A percentile compares a stretch with the other conserved stretches of the same genome.
These are phyloP conservation scores for Dipteronia sinensis DNA, from an alignment of 345 rosid genomes.

Conservation along the genomic window DNA sequence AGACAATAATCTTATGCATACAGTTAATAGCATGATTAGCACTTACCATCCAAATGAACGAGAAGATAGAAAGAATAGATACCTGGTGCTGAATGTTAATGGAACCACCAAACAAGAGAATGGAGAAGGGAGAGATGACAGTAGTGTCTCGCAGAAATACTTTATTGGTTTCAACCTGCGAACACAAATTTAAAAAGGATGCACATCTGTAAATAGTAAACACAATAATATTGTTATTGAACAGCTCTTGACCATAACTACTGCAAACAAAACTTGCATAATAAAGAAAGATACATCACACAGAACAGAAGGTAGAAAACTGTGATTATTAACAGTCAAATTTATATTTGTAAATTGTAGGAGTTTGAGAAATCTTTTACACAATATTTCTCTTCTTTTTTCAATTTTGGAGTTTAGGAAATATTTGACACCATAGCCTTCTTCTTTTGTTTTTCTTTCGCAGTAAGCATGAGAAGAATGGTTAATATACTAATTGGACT, in stretches of 20 bases:
- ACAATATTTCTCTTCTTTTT: too few relatives aligned
- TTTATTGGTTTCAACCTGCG: constrained; percentile 84
- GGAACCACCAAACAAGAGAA: constrained; percentile 86
- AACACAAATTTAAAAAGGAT: constrained; percentile 20
- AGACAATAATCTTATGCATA: not conserved
- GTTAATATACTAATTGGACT: too few relatives aligned
- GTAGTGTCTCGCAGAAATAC: constrained; percentile 88
- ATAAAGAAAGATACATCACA: too few relatives aligned
- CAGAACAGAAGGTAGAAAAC: too few relatives aligned
- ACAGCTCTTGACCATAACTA: not conserved
- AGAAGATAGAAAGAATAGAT: constrained; percentile 12
- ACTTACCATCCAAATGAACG: not conserved
- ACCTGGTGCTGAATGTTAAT: constrained; percentile 93
- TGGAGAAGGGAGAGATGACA: constrained; percentile 76
- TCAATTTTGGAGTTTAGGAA: too few relatives aligned
- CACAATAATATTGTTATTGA: not conserved
- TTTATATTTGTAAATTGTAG: too few relatives aligned
- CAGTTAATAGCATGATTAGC: constrained; percentile 7
- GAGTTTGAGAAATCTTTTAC: too few relatives aligned
- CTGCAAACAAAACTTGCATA: too few relatives aligned
- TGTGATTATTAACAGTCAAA: too few relatives aligned
- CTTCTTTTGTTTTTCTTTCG: too few relatives aligned
- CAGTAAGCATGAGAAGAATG: too few relatives aligned
- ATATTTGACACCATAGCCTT: too few relatives aligned
- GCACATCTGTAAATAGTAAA: not conserved